Base-by-base conservation (phyloP, 2,329 filamentous ascomycete species). In the Coniella vitis region DNA sequence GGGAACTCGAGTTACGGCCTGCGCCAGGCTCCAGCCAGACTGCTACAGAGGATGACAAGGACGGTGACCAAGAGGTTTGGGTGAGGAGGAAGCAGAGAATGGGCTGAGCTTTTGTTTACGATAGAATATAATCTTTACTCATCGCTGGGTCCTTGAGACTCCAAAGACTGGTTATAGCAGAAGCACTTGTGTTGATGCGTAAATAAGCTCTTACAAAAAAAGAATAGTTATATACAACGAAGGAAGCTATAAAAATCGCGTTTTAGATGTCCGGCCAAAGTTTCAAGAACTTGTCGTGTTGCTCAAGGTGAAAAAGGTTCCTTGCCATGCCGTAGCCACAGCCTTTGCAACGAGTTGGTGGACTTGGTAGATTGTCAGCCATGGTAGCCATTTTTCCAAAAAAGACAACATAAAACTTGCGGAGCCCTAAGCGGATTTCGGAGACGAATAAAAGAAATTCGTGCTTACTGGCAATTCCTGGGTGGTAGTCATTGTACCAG, bases 401-500 rank as follows among this genome's bases (percentile, higher is more conserved):
- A 13, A 14, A 22, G 5, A 19, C 2, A 7, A 42, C 17, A 7
- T 21, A 14, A n/a, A 29, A 5, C 38, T 29, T 10, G 20, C n/a
- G 37, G 20, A 22, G 10, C 4, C 13, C 7, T 19, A n/a, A n/a
- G n/a, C n/a, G n/a, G n/a, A n/a, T n/a, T n/a, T n/a, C n/a, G n/a
- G n/a, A 29, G 10, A 29, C 5, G 25, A 29, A 29, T 5, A 10
- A 29, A 29, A 29, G 25, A 29, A 10, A 29, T 10, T 29, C 10
- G 25, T 16, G 4, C 44, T 46, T 66, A 8, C 71, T 71, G 8
- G 62, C 62, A 5, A 69, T 54, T 0, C 61, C 69, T 0, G 69
- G 69, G 31, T 72, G 69, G 32, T 71, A 72, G 29, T 69, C 57
- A 44, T 73, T 68, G 48, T 65, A 69, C 70, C 72, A 74, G 31